Percentiles rank a stretch among this genome's conserved stretches.
Evolutionary conservation across 2,329 filamentous ascomycete species (phyloP).

Genomic region (Coleophoma cylindrospora): DNA sequence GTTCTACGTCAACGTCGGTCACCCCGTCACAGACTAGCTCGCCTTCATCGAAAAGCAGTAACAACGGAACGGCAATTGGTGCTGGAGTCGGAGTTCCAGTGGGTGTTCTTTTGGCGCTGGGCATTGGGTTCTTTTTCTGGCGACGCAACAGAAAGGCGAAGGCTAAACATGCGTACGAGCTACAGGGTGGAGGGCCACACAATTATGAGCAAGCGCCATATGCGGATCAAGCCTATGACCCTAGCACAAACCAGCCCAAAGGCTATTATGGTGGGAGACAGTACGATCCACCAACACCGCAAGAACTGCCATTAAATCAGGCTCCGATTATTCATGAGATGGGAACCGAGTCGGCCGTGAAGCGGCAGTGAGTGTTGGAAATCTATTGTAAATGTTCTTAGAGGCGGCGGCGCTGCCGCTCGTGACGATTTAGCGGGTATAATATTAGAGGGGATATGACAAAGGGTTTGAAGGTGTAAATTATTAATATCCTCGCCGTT

Average conservation of each 20-base stretch:
- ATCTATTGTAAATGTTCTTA: no score
- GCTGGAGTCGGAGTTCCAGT: constrained; percentile 11
- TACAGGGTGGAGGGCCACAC: background rate
- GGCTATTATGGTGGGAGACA: background rate
- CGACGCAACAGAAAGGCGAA: constrained; percentile 1
- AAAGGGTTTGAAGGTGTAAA: no score
- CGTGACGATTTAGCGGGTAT: no score
- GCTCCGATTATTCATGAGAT: background rate
- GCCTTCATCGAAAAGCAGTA: background rate
- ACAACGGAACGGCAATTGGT: constrained; percentile 9
- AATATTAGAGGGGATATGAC: no score
- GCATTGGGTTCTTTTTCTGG: constrained; percentile 9
- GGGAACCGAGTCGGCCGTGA: background rate
- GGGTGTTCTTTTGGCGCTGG: constrained; percentile 4
- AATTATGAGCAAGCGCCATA: background rate
- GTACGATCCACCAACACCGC: background rate
- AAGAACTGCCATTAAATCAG: background rate
- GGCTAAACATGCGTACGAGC: constrained; percentile 2
- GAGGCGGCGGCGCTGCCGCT: no score
- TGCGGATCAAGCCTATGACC: background rate
- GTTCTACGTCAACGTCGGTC: background rate
- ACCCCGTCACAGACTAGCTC: background rate
- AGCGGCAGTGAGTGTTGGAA: background rate
- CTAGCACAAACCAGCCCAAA: background rate
- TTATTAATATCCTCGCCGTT: no score